Evolutionary conservation across 78 protist species (phyloP).

Genomic region (Monocercomonoides exilis): DNA sequence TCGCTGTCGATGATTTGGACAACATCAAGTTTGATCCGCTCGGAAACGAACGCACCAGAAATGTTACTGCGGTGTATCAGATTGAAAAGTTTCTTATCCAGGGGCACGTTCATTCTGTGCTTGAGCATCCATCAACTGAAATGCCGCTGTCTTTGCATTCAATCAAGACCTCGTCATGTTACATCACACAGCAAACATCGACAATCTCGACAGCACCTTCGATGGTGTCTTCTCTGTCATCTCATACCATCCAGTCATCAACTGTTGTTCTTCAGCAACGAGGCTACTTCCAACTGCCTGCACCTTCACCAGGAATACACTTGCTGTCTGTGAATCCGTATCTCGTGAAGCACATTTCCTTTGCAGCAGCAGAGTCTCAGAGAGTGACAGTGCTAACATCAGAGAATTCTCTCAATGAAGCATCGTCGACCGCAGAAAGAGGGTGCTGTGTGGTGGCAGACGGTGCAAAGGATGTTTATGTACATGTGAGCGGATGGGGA

Average conservation of each 20-base stretch:
- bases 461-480: background rate
- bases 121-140: background rate
- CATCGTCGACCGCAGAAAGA: background rate
- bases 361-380: no score
- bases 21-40: conserved; percentile 4
- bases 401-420: background rate
- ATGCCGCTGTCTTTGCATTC: background rate
- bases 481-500: background rate
- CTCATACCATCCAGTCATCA: background rate
- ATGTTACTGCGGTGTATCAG: background rate
- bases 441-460: background rate
- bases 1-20: background rate
- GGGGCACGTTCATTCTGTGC: background rate
- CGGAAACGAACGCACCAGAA: background rate
- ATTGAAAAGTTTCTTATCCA: background rate
- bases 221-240: no score
- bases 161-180: no score
- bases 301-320: background rate
- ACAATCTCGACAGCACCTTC: background rate
- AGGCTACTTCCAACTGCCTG: background rate
- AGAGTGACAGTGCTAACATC: no score
- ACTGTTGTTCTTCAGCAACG: background rate
- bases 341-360: no score
- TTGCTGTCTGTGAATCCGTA: background rate
- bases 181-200: background rate